phyloP scores from a whole-genome alignment of 495 filamentous ascomycete genomes.

The Aspergillus kassunensis region DNA sequence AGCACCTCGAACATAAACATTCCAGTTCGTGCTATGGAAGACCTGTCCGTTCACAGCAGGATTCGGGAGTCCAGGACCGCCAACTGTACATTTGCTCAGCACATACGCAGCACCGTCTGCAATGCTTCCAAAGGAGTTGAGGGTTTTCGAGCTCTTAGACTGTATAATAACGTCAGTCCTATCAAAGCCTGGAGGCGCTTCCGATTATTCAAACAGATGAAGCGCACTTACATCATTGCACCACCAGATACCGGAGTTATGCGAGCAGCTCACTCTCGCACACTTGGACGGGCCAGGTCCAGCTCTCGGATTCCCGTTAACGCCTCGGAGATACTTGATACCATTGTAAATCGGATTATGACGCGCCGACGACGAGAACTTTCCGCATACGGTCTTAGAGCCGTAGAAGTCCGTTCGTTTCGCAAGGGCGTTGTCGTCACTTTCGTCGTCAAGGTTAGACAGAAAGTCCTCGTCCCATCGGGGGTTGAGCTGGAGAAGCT shows the following conservation, averaged over 20 bases:
- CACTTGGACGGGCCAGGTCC: neutral
- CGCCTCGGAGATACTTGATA: neutral
- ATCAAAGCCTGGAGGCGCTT: neutral
- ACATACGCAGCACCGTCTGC: neutral
- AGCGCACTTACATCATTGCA: slow-evolving; percentile 1
- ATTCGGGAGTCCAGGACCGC: neutral
- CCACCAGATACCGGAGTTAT: slow-evolving; percentile 1
- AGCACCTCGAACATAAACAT: neutral
- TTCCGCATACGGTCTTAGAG: neutral
- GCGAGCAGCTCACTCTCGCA: neutral
- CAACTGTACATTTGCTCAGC: neutral
- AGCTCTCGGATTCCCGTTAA: neutral
- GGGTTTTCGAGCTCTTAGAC: neutral
- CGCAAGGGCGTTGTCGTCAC: neutral
- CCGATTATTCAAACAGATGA: neutral
- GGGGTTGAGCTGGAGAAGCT: neutral
- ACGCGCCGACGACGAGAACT: neutral
- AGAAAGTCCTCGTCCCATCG: neutral
- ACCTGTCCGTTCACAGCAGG: neutral
- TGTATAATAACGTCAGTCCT: neutral
- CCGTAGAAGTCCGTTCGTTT: slow-evolving; percentile 2
- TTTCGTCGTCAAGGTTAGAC: neutral
- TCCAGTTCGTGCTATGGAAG: slow-evolving; percentile 1
- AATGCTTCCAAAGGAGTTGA: neutral
- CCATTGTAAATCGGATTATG: neutral